Evolutionary conservation across 345 rosid genomes (phyloP).

Genomic region (Moricandia arvensis): DNA sequence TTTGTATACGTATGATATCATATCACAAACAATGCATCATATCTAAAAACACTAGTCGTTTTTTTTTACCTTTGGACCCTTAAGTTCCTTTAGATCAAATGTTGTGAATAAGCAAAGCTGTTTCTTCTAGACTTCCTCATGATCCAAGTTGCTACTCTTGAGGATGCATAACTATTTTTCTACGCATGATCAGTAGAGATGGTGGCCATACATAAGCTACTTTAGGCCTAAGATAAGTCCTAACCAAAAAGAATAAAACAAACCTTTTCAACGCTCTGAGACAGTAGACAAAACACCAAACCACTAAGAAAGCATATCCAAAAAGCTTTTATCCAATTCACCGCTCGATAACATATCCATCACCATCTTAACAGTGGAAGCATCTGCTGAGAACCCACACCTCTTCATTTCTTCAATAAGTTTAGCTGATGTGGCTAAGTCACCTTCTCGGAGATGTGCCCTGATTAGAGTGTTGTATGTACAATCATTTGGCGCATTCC

Average conservation of each 20-base stretch:
- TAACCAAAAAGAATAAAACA: not conserved
- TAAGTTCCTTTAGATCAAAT: too few relatives aligned
- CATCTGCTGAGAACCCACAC: not conserved
- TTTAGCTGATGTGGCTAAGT: not conserved
- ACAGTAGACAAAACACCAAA: not conserved
- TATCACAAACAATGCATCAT: not conserved
- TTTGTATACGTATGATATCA: not conserved
- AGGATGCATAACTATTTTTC: too few relatives aligned
- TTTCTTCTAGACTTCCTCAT: too few relatives aligned
- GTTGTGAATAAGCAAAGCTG: too few relatives aligned
- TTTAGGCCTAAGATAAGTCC: not conserved
- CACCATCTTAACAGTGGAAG: not conserved
- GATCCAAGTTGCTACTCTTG: too few relatives aligned
- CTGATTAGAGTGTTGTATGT: not conserved
- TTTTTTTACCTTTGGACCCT: too few relatives aligned
- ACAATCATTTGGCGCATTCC: not conserved
- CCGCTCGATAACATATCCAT: not conserved
- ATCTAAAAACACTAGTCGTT: slow-evolving; percentile 39
- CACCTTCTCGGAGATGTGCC: not conserved
- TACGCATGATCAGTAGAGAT: too few relatives aligned
- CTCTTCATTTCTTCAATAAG: not conserved
- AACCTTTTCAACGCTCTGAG: not conserved
- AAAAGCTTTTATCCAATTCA: not conserved
- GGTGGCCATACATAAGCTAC: not conserved
- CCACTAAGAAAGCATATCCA: not conserved